A percentile compares a stretch with the other conserved stretches of the same genome.
Evolutionary conservation across 1,284 basidiomycete genomes (phyloP).

Genomic region (Lentinus polychrous): DNA sequence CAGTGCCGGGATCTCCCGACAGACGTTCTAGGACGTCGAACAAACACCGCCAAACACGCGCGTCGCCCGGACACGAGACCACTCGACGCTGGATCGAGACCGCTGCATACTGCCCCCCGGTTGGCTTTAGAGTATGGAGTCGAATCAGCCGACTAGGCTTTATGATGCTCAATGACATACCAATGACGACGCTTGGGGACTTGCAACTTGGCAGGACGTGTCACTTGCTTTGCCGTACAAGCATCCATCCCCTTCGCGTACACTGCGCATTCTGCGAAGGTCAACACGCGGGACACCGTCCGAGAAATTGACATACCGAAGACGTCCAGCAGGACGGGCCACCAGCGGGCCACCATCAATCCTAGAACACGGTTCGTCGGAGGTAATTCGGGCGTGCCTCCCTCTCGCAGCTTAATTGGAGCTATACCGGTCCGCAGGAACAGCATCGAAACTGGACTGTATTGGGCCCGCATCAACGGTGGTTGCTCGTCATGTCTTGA

Average conservation of each 20-base stretch:
- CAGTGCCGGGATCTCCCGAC: background rate
- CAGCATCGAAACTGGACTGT: too few relatives aligned
- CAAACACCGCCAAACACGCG: background rate
- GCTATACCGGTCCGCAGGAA: too few relatives aligned
- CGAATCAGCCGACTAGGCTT: background rate
- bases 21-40: background rate
- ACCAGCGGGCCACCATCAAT: background rate
- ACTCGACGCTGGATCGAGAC: background rate
- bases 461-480: background rate
- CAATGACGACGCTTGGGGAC: background rate
- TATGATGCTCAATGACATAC: background rate
- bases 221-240: too few relatives aligned
- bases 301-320: too few relatives aligned
- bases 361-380: background rate
- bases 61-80: background rate
- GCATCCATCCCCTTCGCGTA: too few relatives aligned
- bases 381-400: background rate
- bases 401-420: too few relatives aligned
- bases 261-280: too few relatives aligned
- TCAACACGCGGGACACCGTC: too few relatives aligned
- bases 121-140: conserved; percentile 1
- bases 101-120: background rate
- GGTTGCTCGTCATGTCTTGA: background rate
- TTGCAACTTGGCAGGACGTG: too few relatives aligned
- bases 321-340: too few relatives aligned